A percentile compares a stretch with the other conserved stretches of the same genome.
Evolutionary conservation across 164 flowering plant genomes (phyloP).

Genomic region (Nymphaea thermarum): DNA sequence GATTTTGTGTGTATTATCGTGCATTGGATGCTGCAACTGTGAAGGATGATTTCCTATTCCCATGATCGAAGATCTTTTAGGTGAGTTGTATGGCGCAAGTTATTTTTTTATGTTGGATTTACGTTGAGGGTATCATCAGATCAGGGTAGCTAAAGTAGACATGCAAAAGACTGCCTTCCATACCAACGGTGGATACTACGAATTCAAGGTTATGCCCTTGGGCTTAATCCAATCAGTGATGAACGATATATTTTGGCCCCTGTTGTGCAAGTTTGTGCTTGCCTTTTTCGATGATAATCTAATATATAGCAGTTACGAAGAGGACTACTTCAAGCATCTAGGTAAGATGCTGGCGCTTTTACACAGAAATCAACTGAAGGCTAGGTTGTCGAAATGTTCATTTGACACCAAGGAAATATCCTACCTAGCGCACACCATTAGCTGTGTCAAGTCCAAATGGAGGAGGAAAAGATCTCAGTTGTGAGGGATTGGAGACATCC

Average conservation of each 20-base stretch:
- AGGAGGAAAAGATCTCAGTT: not conserved
- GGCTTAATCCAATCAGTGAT: not conserved
- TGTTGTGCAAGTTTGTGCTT: not conserved
- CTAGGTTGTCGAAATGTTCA: not conserved
- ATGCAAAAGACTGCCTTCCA: not conserved
- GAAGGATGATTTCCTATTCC: too few relatives aligned
- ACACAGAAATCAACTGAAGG: not conserved
- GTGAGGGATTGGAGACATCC: conserved; percentile 1
- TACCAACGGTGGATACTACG: not conserved
- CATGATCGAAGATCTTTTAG: too few relatives aligned
- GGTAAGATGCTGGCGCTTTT: not conserved
- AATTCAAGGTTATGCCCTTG: not conserved
- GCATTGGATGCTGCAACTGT: too few relatives aligned
- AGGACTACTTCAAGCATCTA: not conserved
- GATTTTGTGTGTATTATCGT: too few relatives aligned
- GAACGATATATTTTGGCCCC: not conserved
- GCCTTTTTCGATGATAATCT: not conserved
- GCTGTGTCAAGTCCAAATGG: not conserved
- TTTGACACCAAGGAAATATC: not conserved
- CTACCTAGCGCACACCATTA: not conserved
- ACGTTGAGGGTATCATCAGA: not conserved
- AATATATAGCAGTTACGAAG: not conserved
- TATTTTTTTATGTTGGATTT: not conserved
- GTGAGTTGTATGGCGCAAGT: not conserved
- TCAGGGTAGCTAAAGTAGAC: not conserved